A percentile compares a stretch with the other conserved stretches of the same genome.
These are phyloP conservation scores for Serendipita sp. DNA, from an alignment of 768 basidiomycete genomes.

Conservation along the genomic window DNA sequence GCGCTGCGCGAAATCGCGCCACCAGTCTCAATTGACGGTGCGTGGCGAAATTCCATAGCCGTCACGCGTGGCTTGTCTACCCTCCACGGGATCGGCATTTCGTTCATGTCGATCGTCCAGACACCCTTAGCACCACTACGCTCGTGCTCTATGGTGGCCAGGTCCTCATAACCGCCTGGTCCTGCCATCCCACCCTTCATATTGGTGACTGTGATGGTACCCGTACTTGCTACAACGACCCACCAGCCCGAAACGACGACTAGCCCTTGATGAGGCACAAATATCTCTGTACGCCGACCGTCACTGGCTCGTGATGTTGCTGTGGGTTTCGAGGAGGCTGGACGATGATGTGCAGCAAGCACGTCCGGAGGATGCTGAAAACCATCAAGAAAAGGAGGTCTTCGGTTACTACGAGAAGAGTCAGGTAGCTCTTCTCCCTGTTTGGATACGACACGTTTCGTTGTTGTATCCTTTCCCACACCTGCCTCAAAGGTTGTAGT, in stretches of 20 bases:
- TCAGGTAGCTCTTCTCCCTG: conserved; percentile 11
- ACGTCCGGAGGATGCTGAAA: background rate
- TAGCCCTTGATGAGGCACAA: conserved; percentile 37
- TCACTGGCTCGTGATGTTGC: background rate
- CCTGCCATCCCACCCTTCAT: conserved; percentile 14
- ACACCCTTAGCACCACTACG: conserved; percentile 25
- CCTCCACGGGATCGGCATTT: conserved; percentile 30
- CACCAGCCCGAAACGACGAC: conserved; percentile 39
- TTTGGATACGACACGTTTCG: background rate
- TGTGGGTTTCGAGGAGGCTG: background rate
- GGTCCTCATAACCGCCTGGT: background rate
- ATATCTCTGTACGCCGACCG: conserved; percentile 30
- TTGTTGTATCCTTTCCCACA: background rate
- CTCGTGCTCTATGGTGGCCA: conserved; percentile 19
- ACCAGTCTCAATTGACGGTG: conserved; percentile 18
- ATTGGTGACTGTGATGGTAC: conserved; percentile 45
- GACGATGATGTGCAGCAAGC: background rate
- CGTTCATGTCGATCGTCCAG: conserved; percentile 42
- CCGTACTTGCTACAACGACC: conserved; percentile 39
- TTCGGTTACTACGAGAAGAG: conserved; percentile 9
- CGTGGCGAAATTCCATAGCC: conserved; percentile 60
- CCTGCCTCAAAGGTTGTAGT: background rate
- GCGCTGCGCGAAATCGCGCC: background rate
- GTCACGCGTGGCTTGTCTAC: conserved; percentile 56
- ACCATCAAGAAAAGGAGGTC: conserved; percentile 7